These are phyloP conservation scores for Candida sp. DNA, from an alignment of 1,139 yeast genomes.

Conservation along the genomic window DNA sequence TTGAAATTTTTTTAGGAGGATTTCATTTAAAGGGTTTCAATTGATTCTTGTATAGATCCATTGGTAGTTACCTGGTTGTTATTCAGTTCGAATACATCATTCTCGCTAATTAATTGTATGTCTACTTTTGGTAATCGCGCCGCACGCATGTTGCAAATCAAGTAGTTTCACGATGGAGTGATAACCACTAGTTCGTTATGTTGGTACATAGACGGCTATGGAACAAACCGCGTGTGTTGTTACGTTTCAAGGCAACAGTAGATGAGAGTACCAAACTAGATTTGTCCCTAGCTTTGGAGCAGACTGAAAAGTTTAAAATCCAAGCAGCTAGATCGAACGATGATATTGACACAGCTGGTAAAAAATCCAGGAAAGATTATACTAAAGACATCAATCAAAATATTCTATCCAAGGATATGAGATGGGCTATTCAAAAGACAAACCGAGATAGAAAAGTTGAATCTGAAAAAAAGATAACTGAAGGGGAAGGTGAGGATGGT, in stretches of 20 bases:
- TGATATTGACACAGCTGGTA: slow-evolving; percentile 6
- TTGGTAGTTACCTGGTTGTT: too few species aligned
- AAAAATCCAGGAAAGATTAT: slow-evolving; percentile 7
- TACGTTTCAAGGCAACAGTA: neutral
- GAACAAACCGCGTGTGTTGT: neutral
- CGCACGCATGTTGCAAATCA: neutral
- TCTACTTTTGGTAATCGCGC: too few species aligned
- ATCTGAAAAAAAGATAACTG: neutral
- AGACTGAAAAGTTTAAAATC: slow-evolving; percentile 10
- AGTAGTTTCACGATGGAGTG: neutral
- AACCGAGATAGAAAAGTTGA: slow-evolving; percentile 1
- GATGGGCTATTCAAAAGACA: slow-evolving; percentile 3
- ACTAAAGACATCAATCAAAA: slow-evolving; percentile 8
- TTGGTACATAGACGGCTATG: neutral
- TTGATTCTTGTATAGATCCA: too few species aligned
- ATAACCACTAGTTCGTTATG: neutral
- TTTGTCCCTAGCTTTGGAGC: slow-evolving; percentile 11
- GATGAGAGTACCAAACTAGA: slow-evolving; percentile 7
- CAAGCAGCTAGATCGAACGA: slow-evolving; percentile 10
- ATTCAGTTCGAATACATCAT: too few species aligned
- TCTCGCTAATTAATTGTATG: too few species aligned
- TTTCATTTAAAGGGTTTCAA: too few species aligned
- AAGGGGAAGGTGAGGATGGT: slow-evolving; percentile 3
- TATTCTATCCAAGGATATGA: slow-evolving; percentile 8
- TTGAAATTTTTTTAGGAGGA: too few species aligned